phyloP scores from a whole-genome alignment of 495 filamentous ascomycete species.

The Hypoxylon trugodes region DNA sequence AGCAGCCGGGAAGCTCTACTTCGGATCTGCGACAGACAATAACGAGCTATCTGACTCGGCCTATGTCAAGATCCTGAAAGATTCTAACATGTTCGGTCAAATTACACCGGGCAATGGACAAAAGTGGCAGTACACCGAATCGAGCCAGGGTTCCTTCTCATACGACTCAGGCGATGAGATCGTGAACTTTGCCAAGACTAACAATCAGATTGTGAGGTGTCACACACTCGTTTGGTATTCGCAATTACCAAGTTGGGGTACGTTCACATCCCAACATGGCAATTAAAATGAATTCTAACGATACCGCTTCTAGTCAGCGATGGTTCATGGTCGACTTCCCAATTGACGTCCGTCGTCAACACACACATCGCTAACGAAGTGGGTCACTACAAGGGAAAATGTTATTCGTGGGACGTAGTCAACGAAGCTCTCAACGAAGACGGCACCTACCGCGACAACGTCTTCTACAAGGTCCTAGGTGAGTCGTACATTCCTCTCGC shows the following conservation, averaged over 20 bases:
- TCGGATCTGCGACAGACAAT: slow-evolving; percentile 68
- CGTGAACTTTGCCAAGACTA: slow-evolving; percentile 58
- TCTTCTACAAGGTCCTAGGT: slow-evolving; percentile 66
- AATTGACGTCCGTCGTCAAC: slow-evolving; percentile 60
- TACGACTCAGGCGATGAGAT: slow-evolving; percentile 60
- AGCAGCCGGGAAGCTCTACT: slow-evolving; percentile 62
- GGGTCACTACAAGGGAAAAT: slow-evolving; percentile 59
- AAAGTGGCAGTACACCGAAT: slow-evolving; percentile 61
- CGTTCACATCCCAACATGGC: neutral
- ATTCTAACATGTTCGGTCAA: slow-evolving; percentile 65
- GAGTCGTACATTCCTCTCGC: slow-evolving; percentile 67
- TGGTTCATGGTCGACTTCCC: slow-evolving; percentile 62
- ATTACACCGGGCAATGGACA: slow-evolving; percentile 67
- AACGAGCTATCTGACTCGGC: slow-evolving; percentile 57
- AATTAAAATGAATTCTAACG: neutral
- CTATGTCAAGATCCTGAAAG: slow-evolving; percentile 56
- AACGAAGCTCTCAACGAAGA: slow-evolving; percentile 77
- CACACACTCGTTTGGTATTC: slow-evolving; percentile 71
- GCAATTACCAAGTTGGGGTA: slow-evolving; percentile 66
- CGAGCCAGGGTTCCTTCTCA: slow-evolving; percentile 55
- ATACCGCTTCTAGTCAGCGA: slow-evolving; percentile 13
- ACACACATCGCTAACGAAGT: slow-evolving; percentile 62
- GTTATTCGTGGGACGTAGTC: slow-evolving; percentile 65
- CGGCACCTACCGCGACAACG: slow-evolving; percentile 64
- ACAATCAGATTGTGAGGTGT: slow-evolving; percentile 64